These are phyloP conservation scores for Phytophthora litchii DNA, from an alignment of 352 stramenopile species.

Conservation along the genomic window DNA sequence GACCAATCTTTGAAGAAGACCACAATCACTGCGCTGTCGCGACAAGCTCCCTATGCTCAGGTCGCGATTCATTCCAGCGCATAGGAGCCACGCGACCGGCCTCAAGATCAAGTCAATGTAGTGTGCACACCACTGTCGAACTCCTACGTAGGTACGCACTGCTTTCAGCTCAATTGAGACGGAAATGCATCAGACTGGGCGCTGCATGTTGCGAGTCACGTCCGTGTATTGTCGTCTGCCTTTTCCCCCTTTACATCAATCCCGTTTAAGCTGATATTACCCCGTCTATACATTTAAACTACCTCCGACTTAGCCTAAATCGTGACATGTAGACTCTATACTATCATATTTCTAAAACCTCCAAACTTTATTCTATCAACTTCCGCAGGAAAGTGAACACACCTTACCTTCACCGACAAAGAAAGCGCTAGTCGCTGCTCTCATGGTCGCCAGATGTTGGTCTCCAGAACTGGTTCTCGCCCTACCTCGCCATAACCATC, in stretches of 20 bases:
- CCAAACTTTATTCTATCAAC: neutral
- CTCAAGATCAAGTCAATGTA: constrained; percentile 18
- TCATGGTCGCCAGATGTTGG: constrained; percentile 23
- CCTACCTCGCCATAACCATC: constrained; percentile 7
- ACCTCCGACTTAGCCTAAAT: too few relatives aligned
- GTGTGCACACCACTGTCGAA: neutral
- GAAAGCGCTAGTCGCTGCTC: constrained; percentile 18
- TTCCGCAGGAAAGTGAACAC: neutral
- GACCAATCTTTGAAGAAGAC: constrained; percentile 28
- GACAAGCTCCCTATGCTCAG: constrained; percentile 7
- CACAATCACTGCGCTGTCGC: constrained; percentile 7
- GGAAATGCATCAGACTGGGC: neutral
- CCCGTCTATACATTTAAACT: neutral
- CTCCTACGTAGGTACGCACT: constrained; percentile 5
- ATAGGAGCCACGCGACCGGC: constrained; percentile 1
- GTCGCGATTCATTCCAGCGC: constrained; percentile 6
- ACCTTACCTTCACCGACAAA: constrained; percentile 20
- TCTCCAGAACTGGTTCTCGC: constrained; percentile 19
- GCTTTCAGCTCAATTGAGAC: constrained; percentile 4
- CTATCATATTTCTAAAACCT: too few relatives aligned
- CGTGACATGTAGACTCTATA: too few relatives aligned
- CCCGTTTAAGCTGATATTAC: neutral
- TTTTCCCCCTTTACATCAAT: neutral
- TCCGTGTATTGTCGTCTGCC: constrained; percentile 5
- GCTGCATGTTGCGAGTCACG: neutral